phyloP scores from a whole-genome alignment of 805 yeast genomes.

The Aciculoconidium aculeatum region DNA sequence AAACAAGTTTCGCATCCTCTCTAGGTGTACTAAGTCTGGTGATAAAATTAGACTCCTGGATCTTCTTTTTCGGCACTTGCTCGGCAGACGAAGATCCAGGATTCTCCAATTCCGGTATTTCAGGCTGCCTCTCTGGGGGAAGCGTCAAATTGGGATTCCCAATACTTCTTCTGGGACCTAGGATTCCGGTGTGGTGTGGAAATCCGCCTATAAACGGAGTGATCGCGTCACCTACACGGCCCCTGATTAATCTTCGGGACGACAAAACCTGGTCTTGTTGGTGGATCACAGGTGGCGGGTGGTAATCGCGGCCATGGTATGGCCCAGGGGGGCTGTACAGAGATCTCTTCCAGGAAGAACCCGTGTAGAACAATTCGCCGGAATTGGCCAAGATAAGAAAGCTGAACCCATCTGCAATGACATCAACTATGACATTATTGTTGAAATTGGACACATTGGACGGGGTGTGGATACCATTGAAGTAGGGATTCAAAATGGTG shows the following conservation, averaged over 20 bases:
- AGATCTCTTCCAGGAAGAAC: conserved; percentile 23
- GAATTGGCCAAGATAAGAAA: conserved; percentile 50
- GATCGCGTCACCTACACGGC: conserved; percentile 3
- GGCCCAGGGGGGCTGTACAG: conserved; percentile 26
- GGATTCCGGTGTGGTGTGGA: conserved; percentile 10
- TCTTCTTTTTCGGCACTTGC: background rate
- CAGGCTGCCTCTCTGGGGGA: conserved; percentile 21
- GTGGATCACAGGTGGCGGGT: conserved; percentile 10
- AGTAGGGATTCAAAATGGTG: conserved; percentile 13
- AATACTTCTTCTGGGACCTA: conserved; percentile 9
- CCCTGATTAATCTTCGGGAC: background rate
- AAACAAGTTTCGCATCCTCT: conserved; percentile 29
- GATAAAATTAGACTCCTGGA: conserved; percentile 15
- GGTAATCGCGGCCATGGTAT: conserved; percentile 11
- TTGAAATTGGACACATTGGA: conserved; percentile 31
- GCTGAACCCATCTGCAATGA: conserved; percentile 61
- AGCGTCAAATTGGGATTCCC: conserved; percentile 15
- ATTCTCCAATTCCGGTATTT: no score
- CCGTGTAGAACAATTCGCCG: conserved; percentile 55
- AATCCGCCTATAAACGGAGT: conserved; percentile 9
- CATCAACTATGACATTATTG: conserved; percentile 33
- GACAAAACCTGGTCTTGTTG: background rate
- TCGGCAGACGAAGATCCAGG: conserved; percentile 1
- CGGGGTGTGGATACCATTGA: conserved; percentile 31
- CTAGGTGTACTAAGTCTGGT: conserved; percentile 16